phyloP scores from a whole-genome alignment of 1,139 yeast genomes.

The Sugiyamaella novakii region DNA sequence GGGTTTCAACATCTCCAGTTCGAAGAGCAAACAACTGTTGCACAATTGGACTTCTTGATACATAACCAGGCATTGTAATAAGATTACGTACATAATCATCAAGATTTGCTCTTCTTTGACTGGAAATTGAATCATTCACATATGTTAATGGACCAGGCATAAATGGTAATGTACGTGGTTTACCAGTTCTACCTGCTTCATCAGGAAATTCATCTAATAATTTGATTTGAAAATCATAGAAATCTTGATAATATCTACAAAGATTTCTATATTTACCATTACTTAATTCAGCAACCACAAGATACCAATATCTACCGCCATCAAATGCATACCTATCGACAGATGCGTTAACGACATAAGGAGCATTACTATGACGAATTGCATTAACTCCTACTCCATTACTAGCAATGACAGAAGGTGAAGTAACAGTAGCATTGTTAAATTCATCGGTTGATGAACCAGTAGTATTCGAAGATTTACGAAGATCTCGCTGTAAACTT shows the following conservation, averaged over 20 bases:
- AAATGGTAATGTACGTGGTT: conserved; percentile 79
- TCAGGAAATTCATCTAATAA: conserved; percentile 82
- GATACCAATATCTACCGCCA: conserved; percentile 88
- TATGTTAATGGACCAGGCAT: conserved; percentile 96
- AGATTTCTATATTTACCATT: conserved; percentile 71
- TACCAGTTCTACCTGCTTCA: conserved; percentile 89
- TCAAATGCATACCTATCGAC: conserved; percentile 83
- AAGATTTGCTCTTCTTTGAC: conserved; percentile 79
- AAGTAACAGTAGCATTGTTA: background rate
- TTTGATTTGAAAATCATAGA: conserved; percentile 88
- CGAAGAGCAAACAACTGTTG: conserved; percentile 68
- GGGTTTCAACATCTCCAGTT: conserved; percentile 59
- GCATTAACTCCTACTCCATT: background rate
- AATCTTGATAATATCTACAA: conserved; percentile 93
- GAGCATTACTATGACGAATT: conserved; percentile 14
- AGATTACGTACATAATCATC: conserved; percentile 80
- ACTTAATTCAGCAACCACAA: conserved; percentile 67
- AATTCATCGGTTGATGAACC: conserved; percentile 12
- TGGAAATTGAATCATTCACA: conserved; percentile 86
- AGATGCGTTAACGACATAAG: conserved; percentile 54
- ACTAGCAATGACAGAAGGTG: background rate
- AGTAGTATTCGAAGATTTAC: conserved; percentile 19
- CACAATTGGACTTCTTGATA: conserved; percentile 67
- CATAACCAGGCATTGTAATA: conserved; percentile 72
- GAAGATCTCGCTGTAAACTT: conserved; percentile 16